Percentiles rank a stretch among this genome's conserved stretches.
These are phyloP conservation scores for Hura crepitans DNA, from an alignment of 441 rosid species.

Conservation along the genomic window DNA sequence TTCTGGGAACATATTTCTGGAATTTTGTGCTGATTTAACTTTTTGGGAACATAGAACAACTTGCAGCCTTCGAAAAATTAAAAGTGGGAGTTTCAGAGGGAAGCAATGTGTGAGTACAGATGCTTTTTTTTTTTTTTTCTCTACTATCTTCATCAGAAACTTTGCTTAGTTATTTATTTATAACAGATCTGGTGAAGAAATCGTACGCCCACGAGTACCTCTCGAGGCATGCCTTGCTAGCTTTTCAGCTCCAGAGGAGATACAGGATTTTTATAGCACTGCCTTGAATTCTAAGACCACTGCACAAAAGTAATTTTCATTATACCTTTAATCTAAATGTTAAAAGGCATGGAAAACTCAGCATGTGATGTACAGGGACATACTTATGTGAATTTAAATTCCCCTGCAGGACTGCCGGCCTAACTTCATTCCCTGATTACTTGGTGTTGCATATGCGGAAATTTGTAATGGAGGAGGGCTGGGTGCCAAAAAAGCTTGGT, in stretches of 20 bases:
- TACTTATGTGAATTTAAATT: background rate
- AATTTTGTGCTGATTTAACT: slow-evolving; percentile 18
- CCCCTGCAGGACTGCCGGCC: slow-evolving; percentile 68
- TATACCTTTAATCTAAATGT: background rate
- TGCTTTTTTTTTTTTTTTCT: background rate
- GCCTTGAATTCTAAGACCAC: slow-evolving; percentile 84
- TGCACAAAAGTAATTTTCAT: slow-evolving; percentile 63
- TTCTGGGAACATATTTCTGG: background rate
- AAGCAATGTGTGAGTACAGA: slow-evolving; percentile 61
- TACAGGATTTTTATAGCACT: slow-evolving; percentile 80
- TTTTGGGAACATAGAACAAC: slow-evolving; percentile 56
- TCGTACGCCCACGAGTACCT: slow-evolving; percentile 94
- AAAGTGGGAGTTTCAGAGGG: slow-evolving; percentile 61
- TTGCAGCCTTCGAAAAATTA: slow-evolving; percentile 57
- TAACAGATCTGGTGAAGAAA: slow-evolving; percentile 62
- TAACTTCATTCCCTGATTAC: slow-evolving; percentile 95
- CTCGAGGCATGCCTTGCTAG: slow-evolving; percentile 84
- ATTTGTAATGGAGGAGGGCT: slow-evolving; percentile 92
- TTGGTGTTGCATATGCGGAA: slow-evolving; percentile 95
- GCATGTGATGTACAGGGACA: background rate
- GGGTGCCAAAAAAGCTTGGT: slow-evolving; percentile 99
- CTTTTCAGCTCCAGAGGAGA: slow-evolving; percentile 76
- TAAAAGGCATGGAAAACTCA: background rate
- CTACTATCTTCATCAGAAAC: slow-evolving; percentile 12
- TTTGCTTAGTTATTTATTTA: slow-evolving; percentile 31